Base-by-base conservation (phyloP, 768 basidiomycete genomes). In the Paxillus ammoniavirescens region DNA sequence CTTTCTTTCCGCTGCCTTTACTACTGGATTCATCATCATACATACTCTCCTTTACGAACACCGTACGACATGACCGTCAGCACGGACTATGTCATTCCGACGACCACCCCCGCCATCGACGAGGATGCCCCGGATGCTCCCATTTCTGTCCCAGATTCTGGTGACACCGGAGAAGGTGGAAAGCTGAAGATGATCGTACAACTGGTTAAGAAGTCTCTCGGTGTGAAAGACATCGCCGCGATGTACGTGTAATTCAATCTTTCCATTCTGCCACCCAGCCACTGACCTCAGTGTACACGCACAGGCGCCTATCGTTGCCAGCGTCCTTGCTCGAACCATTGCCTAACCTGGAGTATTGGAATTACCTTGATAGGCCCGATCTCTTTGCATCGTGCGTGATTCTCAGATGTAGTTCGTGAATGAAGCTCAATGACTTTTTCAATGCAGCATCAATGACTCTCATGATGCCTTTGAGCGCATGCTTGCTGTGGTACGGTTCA, bases 331-430 rank as follows among this genome's bases (percentile, higher is more conserved):
- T 98, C 41, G 95, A 97, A 67, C 95, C 95, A 4, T 80, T 95
- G 60, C 95, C 95, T 5, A 98, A 98, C 73, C 80, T 98, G 47
- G 95, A 98, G 73, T 98, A 94, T 74, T 97, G 91, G 91, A 87
- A 92, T 60, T 95, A 93, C 61, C 77, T 93, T 44, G 93, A 96
- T 71, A 79, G 93, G 61, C 91, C 94, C 7, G 94, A 97, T 71
- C 74, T 93, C 42, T 93, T 98, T 65, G 88, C 87, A 63, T 85
- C 92, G 94, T 97, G 68, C 75, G 87, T 83, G 33, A 18, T 37
- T n/a, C 38, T 52, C 51, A 18, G 17, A 6, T 36, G n/a, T 33
- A 4, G 17, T 8, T 23, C 37, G 21, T 50, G 40, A 17, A 37
- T 53, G 49, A 43, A 28, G 36, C 47, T 17, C 61, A 41, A 38